phyloP scores from a whole-genome alignment of 441 rosid genomes.

The Corymbia citriodora region DNA sequence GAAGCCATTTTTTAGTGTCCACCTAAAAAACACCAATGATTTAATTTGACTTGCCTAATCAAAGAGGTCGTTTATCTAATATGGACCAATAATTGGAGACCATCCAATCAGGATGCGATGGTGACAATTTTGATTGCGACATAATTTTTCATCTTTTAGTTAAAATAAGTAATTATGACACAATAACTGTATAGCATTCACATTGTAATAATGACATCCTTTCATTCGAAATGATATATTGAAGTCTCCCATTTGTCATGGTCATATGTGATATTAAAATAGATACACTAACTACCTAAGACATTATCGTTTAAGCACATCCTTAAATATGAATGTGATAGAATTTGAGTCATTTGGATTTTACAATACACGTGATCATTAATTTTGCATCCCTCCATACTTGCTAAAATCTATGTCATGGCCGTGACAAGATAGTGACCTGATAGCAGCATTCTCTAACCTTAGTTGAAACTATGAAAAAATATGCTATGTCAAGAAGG shows the following conservation, averaged over 20 bases:
- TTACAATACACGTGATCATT: neutral
- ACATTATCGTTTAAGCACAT: neutral
- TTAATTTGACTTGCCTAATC: neutral
- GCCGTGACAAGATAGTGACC: neutral
- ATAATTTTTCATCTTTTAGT: neutral
- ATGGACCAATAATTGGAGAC: neutral
- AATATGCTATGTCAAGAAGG: neutral
- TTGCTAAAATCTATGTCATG: neutral
- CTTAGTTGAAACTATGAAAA: neutral
- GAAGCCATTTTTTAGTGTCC: neutral
- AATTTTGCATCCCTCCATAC: neutral
- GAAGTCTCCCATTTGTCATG: neutral
- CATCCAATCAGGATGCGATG: neutral
- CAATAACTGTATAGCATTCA: neutral
- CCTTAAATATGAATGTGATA: neutral
- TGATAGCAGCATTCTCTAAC: accelerated
- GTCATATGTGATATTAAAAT: neutral
- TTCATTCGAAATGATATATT: neutral
- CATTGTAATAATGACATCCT: neutral
- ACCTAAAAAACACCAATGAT: neutral
- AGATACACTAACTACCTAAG: neutral
- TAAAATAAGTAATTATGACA: neutral
- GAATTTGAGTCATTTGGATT: neutral
- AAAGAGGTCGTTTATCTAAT: neutral
- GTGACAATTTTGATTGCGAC: neutral